Base-by-base conservation (phyloP, 495 filamentous ascomycete species). In the Aspergillus asperescens region DNA sequence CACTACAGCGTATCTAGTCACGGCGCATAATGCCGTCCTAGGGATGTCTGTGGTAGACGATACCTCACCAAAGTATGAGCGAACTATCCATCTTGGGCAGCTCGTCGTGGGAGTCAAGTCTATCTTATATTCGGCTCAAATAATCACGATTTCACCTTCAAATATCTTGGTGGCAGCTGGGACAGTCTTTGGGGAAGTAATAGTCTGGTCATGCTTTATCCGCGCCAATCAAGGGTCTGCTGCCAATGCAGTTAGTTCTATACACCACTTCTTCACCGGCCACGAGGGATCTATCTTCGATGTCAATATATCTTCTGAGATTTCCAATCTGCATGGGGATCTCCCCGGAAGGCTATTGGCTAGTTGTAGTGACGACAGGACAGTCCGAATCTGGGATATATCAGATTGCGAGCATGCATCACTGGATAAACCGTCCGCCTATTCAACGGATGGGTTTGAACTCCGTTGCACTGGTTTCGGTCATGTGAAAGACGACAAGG, bases 211-310 rank as follows among this genome's bases (percentile, higher is more conserved):
- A 52, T 87, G 82, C 57, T 67, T 73, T 35, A 56, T 77, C 19
- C 40, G 50, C 31, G 41, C 43, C 7, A 42, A 22, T 29, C 42
- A 59, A 12, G 35, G 16, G 20, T 32, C 42, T 3, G 40, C 52
- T 18, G 22, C 52, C 3, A 39, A 55, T 44, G 62, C 60, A 18
- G 55, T 61, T 20, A 59, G 58, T 37, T 68, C 64, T 5, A 74
- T 88, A 15, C 81, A 93, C 37, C 81, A 81, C 48, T 82, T 86
- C 22, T 88, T 97, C 55, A 81, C 81, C 5, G 94, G 90, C 0
- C 93, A 99, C 58, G 90, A 97, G 55, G 93, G 93, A 0, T 96
- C 93, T 0, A 83, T 97, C 5, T 97, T 96, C 57, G 90, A 87
- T 6, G 84, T 97, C 9, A 74, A 78, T 7, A 86, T 96, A 20